Evolutionary conservation across 192 early-diverging fungal species (phyloP), one percentile per base, ranked within the genome.

Genomic region (Coemansia pectinata): DNA sequence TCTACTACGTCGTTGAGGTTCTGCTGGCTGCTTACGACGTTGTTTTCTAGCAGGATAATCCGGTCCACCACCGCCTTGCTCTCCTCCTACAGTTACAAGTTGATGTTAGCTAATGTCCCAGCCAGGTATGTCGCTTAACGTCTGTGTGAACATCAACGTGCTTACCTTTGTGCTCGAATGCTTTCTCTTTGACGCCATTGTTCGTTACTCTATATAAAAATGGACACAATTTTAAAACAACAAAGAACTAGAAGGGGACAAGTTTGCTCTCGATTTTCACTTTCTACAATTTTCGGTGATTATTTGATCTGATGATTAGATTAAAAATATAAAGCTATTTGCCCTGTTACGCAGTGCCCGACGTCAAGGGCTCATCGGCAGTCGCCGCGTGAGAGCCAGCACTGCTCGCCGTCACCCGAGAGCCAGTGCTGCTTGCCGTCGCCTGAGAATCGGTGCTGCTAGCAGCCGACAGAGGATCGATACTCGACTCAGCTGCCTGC

Each of bases 1-100:
- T 83, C 77, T 5, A 90, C 89, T 44, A 96, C 81, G 67, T 92
- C 90, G 78, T 94, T 94, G 12, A 95, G 78, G 47, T 90, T 84
- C 29, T 90, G 82, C 75, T 89, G 91, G 73, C 86, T 89, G 52
- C 84, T 86, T 19, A 88, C 83, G 36, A 92, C 84, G 31, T 77
- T 84, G 19, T 85, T 82, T 73, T 94, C 95, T 40, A 91, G 66
- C 58, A 77, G 62, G 58, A 78, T 85, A 27, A 91, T 84, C 57
- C 83, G 34, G 36, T 69, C 74, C 17, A 79, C 38, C 34, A 68
- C 44, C 53, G 62, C 45, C 33, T 41, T 62, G 29, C 42, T 48
- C 21, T 69, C 66, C 29, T 71, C 55, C 65, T 68, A 65, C 63
- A 57, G 9, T 33, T 19, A 45, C 34, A 48, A 23, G 12, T 47